These are phyloP conservation scores for Neurospora crassa DNA, from an alignment of 2,329 filamentous ascomycete species.

Conservation along the genomic window DNA sequence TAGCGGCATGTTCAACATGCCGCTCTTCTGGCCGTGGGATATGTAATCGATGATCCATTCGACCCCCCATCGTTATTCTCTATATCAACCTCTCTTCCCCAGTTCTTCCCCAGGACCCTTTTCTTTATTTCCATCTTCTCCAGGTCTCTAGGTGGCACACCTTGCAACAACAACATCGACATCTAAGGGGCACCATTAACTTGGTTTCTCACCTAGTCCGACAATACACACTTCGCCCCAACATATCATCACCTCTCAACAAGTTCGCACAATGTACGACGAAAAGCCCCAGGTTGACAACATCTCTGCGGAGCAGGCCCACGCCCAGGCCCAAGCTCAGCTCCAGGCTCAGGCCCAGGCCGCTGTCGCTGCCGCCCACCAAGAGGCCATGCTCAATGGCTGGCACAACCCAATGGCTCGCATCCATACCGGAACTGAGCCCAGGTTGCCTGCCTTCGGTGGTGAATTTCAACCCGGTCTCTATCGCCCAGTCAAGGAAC, in stretches of 20 bases:
- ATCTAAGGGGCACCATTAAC: background rate
- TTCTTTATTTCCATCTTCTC: background rate
- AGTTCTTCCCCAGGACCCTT: background rate
- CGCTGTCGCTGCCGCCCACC: constrained; percentile 14
- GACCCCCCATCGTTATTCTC: background rate
- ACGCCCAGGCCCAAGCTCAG: background rate
- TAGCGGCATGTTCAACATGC: background rate
- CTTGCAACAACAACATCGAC: background rate
- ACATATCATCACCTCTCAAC: background rate
- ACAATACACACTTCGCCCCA: background rate
- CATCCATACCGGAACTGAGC: constrained; percentile 22
- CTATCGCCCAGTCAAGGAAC: constrained; percentile 52
- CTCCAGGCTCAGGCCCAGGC: background rate
- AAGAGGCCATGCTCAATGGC: constrained; percentile 23
- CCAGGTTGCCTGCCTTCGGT: constrained; percentile 50
- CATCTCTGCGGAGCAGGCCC: background rate
- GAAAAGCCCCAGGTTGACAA: background rate
- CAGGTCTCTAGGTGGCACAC: background rate
- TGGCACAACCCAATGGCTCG: constrained; percentile 30
- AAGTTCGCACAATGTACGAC: background rate
- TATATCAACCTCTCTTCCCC: background rate
- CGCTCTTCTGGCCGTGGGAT: background rate
- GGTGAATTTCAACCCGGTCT: constrained; percentile 65
- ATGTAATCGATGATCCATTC: background rate
- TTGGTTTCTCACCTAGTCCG: background rate